Evolutionary conservation across 352 stramenopile species (phyloP), one percentile per base, ranked within the genome.

Genomic region (Globisporangium iwayamae): DNA sequence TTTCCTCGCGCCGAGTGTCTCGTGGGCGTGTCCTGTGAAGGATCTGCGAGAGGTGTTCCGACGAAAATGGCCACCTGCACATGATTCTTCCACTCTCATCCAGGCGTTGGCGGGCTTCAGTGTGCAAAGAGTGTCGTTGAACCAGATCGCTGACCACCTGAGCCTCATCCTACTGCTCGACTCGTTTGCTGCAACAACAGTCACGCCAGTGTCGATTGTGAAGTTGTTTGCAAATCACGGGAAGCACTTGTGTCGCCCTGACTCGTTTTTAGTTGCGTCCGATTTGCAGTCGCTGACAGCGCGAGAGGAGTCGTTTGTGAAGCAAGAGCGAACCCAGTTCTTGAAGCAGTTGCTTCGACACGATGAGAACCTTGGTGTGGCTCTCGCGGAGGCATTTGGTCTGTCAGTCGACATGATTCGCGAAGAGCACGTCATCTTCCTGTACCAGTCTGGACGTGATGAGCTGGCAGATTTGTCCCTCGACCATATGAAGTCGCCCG

Each of bases 161-260:
- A 90, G 81, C 56, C 73, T 95, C 60, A 76, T 95, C 41, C 74
- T 91, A 48, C 75, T 95, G 51, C 74, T 95, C 1, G 83, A 93
- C 58, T 91, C 83, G 30, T 95, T 93, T 65, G 83, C 84, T 16
- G 83, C 81, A 4, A 91, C 81, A 11, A 69, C 72, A 10, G 75
- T 91, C 22, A 88, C 80, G 4, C 81, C 85, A 11, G 81, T 93
- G 43, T 89, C 86, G 18, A 79, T 92, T 46, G 70, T 80, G 43
- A 85, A 82, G 55, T 63, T 95, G 16, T 93, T 88, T 63, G 66
- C 63, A 4, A 69, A 79, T 52, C 75, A 71, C 53, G 83, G 79
- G 2, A 66, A 66, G 13, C 65, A 76, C 56, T 72, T 93, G 52
- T 93, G 85, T 20, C 76, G 78, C 4, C 70, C 74, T 7, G 73